Evolutionary conservation across 2,329 filamentous ascomycete genomes (phyloP), one percentile per base, ranked within the genome.

Genomic region (Plectosphaerella sp.): DNA sequence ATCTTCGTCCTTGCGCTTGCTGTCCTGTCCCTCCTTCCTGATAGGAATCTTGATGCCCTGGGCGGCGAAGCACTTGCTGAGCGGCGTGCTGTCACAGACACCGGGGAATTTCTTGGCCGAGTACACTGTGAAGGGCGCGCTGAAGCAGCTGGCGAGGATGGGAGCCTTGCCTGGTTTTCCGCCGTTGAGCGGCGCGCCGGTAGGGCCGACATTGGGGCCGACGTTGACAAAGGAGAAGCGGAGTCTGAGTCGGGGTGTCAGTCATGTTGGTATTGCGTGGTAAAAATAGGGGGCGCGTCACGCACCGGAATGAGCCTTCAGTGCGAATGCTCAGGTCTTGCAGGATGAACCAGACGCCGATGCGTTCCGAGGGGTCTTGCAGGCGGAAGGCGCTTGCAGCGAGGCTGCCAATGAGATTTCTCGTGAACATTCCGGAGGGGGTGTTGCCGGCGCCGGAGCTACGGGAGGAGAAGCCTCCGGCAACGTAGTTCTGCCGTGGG

Each of bases 31-130:
- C 63, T 97, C 93, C 70, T 97, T 97, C 20, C 93, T 78, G 51
- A 97, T 97, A 0, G 93, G 93, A 22, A 97, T 97, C 71, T 97
- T 97, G 71, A 96, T 96, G 22, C 94, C 94, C 64, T 99, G 94
- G 2, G 83, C 79, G 4, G 94, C 93, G 72, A 99, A 97, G 56
- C 85, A 89, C 69, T 95, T 96, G 78, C 92, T 97, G 16, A 97
- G 74, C 4, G 84, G 72, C 0, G 94, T 99, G 68, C 89, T 95
- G 67, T 97, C 93, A 53, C 96, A 96, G 1, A 99, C 94, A 41
- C 94, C 94, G 0, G 94, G 94, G 69, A 99, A 99, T 64, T 97
- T 97, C 79, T 99, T 99, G 47, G 94, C 94, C 3, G 90, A 96
- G 71, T 88, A 97, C 28, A 99, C 94, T 50, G 91, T 89, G 75